Percentiles rank a stretch among this genome's conserved stretches.
Evolutionary conservation across 768 basidiomycete species (phyloP).

Genomic region (Trametes cinnabarina): DNA sequence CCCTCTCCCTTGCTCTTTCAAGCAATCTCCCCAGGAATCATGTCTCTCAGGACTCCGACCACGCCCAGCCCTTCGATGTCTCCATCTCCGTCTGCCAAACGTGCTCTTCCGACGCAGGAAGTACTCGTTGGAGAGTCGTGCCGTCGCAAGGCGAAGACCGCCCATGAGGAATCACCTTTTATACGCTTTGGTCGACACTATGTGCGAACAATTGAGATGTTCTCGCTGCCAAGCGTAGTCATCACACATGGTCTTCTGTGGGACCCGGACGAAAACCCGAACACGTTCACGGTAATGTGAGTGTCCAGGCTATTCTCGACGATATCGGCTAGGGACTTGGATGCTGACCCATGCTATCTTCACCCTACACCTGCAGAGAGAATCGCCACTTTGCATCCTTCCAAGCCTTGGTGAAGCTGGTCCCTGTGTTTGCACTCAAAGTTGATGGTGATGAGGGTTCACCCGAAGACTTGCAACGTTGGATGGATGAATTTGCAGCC

Average conservation of each 20-base stretch:
- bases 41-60: too few relatives aligned
- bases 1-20: too few relatives aligned
- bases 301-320: neutral
- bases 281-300: neutral
- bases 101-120: neutral
- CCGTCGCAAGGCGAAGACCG: neutral
- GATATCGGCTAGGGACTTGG: too few relatives aligned
- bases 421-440: neutral
- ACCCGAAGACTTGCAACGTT: neutral
- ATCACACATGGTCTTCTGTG: neutral
- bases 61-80: neutral
- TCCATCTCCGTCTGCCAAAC: neutral
- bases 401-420: neutral
- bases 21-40: too few relatives aligned
- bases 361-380: neutral
- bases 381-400: neutral
- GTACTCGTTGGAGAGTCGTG: neutral
- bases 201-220: neutral
- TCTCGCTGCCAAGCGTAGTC: neutral
- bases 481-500: neutral
- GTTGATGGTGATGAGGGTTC: neutral
- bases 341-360: too few relatives aligned
- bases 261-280: neutral
- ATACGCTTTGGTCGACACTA: neutral
- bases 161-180: neutral